Evolutionary conservation across 305 asterid genomes (phyloP).

Genomic region (Ruellia speciosa): DNA sequence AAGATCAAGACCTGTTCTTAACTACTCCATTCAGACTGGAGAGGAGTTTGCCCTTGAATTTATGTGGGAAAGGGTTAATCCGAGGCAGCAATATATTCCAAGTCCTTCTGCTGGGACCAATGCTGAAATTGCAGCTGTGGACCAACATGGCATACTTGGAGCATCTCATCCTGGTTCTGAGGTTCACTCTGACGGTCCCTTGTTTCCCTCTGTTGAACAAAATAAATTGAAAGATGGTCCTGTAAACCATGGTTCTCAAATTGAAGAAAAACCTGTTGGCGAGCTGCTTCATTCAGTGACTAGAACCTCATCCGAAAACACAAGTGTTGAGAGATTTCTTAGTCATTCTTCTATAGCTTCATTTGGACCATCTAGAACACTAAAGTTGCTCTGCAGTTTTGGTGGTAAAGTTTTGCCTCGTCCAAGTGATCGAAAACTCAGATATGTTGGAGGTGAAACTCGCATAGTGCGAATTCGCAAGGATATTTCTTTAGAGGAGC

Average conservation of each 20-base stretch:
- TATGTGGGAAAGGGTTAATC: conserved; percentile 56
- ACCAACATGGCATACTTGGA: conserved; percentile 40
- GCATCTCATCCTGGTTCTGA: conserved; percentile 40
- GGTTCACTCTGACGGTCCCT: conserved; percentile 44
- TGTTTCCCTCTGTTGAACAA: conserved; percentile 38
- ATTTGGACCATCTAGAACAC: conserved; percentile 34
- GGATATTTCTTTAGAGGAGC: conserved; percentile 49
- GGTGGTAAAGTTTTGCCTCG: conserved; percentile 67
- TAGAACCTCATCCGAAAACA: conserved; percentile 29
- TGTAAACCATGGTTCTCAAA: conserved; percentile 27
- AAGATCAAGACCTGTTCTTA: conserved; percentile 48
- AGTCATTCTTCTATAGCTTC: conserved; percentile 42
- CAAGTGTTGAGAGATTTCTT: conserved; percentile 23
- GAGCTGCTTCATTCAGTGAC: conserved; percentile 29
- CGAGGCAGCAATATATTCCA: conserved; percentile 35
- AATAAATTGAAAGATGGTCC: conserved; percentile 37
- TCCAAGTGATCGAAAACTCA: conserved; percentile 66
- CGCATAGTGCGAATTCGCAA: conserved; percentile 49
- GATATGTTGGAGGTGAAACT: conserved; percentile 79
- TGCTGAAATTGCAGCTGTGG: conserved; percentile 38
- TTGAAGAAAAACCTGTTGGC: conserved; percentile 39
- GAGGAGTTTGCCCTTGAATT: conserved; percentile 71
- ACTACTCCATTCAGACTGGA: conserved; percentile 68
- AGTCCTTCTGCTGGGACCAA: conserved; percentile 31
- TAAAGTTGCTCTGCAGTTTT: conserved; percentile 62